Conservation (phyloP, 1,284 basidiomycete genomes). For the Ustilago loliicola region DNA sequence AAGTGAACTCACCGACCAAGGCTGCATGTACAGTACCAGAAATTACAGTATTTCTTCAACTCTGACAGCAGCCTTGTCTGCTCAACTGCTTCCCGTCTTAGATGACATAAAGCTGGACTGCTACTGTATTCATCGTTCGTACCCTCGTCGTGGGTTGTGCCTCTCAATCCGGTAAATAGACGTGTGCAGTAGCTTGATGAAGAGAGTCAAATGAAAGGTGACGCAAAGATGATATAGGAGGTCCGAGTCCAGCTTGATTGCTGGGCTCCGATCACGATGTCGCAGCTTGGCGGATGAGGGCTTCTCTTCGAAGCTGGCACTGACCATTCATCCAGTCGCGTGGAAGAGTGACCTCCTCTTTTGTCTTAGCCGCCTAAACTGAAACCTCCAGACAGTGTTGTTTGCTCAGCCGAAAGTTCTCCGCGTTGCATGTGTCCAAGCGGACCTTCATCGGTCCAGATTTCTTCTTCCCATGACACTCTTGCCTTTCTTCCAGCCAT, state of each 20-base stretch:
- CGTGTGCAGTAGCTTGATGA: too few relatives aligned
- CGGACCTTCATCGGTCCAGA: background rate
- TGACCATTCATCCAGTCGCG: background rate
- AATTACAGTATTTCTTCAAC: too few relatives aligned
- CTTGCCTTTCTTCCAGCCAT: background rate
- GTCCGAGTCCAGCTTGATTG: background rate
- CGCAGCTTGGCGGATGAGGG: background rate
- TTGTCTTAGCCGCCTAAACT: background rate
- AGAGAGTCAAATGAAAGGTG: too few relatives aligned
- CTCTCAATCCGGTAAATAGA: too few relatives aligned
- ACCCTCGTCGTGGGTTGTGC: too few relatives aligned
- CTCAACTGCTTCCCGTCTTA: too few relatives aligned
- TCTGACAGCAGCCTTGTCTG: too few relatives aligned
- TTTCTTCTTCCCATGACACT: background rate
- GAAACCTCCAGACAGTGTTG: background rate
- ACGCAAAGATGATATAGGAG: too few relatives aligned
- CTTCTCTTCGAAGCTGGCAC: too few relatives aligned
- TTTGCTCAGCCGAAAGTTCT: background rate
- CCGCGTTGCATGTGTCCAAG: background rate
- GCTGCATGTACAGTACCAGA: too few relatives aligned
- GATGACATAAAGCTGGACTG: too few relatives aligned
- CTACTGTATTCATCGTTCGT: too few relatives aligned
- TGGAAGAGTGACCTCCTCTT: background rate
- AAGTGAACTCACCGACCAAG: background rate
- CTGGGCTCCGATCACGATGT: background rate